Percentiles rank a stretch among this genome's conserved stretches.
phyloP scores from a whole-genome alignment of 1,284 basidiomycete species.

The Marasmius oreades region DNA sequence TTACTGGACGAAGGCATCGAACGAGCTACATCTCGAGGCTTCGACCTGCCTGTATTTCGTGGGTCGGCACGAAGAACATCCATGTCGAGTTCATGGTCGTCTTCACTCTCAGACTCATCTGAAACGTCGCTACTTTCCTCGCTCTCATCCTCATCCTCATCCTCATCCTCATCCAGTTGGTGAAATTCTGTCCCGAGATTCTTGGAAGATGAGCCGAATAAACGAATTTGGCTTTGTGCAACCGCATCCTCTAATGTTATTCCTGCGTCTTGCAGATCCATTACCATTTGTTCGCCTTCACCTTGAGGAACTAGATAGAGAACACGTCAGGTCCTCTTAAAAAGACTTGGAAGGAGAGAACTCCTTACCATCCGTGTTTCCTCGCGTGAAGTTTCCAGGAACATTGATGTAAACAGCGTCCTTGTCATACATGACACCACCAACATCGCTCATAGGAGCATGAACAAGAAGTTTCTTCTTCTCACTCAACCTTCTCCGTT shows the following conservation, averaged over 20 bases:
- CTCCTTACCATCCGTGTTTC: constrained; percentile 53
- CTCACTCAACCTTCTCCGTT: constrained; percentile 89
- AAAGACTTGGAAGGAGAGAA: constrained; percentile 1
- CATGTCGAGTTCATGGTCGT: constrained; percentile 20
- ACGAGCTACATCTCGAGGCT: constrained; percentile 44
- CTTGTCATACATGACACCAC: constrained; percentile 97
- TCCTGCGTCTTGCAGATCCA: constrained; percentile 88
- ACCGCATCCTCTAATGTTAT: constrained; percentile 85
- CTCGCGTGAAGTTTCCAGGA: constrained; percentile 87
- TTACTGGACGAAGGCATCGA: constrained; percentile 32
- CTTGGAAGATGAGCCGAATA: constrained; percentile 79
- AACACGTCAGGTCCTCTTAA: constrained; percentile 10
- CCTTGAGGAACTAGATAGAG: constrained; percentile 59
- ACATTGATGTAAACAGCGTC: constrained; percentile 99
- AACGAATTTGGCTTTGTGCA: constrained; percentile 76
- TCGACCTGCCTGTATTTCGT: constrained; percentile 45
- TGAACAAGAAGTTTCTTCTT: constrained; percentile 92
- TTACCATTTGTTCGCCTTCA: constrained; percentile 97
- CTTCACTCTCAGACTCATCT: constrained; percentile 24
- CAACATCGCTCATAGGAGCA: constrained; percentile 98
- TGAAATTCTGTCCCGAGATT: constrained; percentile 38
- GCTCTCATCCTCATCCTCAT: constrained; percentile 30
- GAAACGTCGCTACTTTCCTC: constrained; percentile 28
- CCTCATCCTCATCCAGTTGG: constrained; percentile 21
- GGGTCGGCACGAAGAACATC: constrained; percentile 26